phyloP scores from a whole-genome alignment of 2,329 filamentous ascomycete genomes.

The Botrytis squamosa region DNA sequence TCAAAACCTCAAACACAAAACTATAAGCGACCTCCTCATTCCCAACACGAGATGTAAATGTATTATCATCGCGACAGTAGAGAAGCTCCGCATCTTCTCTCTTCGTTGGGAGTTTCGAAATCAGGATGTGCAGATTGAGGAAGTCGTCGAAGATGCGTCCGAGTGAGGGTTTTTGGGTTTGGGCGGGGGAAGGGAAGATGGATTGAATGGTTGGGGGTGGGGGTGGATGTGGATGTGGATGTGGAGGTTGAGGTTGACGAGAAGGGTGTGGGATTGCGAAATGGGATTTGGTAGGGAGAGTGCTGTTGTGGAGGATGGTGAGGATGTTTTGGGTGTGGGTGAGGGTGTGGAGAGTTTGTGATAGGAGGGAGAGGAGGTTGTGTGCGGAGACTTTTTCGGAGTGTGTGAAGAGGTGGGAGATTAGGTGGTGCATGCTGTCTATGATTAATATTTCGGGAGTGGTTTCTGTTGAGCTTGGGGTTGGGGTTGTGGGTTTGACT shows the following conservation, averaged over 20 bases:
- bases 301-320: slow-evolving; percentile 55
- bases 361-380: slow-evolving; percentile 48
- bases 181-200: slow-evolving; percentile 31
- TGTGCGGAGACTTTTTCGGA: slow-evolving; percentile 49
- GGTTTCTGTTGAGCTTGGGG: slow-evolving; percentile 21
- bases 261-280: neutral
- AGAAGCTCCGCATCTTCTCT: slow-evolving; percentile 44
- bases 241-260: neutral
- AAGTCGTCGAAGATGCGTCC: slow-evolving; percentile 56
- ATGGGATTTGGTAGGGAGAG: slow-evolving; percentile 33
- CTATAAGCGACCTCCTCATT: slow-evolving; percentile 16
- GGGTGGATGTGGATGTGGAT: neutral
- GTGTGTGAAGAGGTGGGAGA: slow-evolving; percentile 53
- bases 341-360: slow-evolving; percentile 47
- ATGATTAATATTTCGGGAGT: slow-evolving; percentile 50
- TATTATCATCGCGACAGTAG: slow-evolving; percentile 26
- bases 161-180: slow-evolving; percentile 38
- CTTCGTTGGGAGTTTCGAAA: slow-evolving; percentile 46
- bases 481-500: neutral
- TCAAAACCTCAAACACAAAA: slow-evolving; percentile 36
- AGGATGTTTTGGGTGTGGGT: slow-evolving; percentile 47
- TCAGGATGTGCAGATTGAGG: slow-evolving; percentile 54
- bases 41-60: neutral
- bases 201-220: slow-evolving; percentile 20
- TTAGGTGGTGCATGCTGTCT: slow-evolving; percentile 53